Base-by-base conservation (phyloP, 345 rosid genomes). In the Brassica rapa region DNA sequence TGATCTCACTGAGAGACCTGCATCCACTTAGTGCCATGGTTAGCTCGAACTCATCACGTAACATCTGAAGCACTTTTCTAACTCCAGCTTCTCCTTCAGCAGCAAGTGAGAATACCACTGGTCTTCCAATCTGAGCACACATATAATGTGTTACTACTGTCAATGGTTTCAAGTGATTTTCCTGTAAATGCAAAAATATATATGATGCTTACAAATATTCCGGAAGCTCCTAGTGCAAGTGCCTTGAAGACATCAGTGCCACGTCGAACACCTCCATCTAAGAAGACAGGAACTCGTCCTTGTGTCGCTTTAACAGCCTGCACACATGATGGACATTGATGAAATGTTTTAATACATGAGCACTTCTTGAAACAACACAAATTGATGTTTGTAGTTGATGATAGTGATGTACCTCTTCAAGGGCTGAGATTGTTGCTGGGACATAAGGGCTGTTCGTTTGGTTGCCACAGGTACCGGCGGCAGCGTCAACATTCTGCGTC, bases 161-260 rank as follows among this genome's bases (percentile, higher is more conserved):
- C 21, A 4, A 33, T 63, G 62, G 30, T 49, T 33, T 73, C 62
- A 63, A 39, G 32, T 1, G 1, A 6, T 6, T 21, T 10, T 66
- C 5, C 5, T 5, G 70, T 23, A 2, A 10, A 23, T 39, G 49
- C 4, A 15, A 30, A 33, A 4, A 4, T 1, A 1, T 24, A 24
- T 12, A 1, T 62, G 53, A 56, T 70, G 81, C 98, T 87, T 83
- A 90, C 96, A 84, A 93, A 93, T 77, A 90, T 81, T 61, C 96
- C 97, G 35, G 96, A 86, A 46, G 97, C 97, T 59, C 97, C 97
- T 39, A 92, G 85, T 51, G 97, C 97, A 62, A 92, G 74, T 51
- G 97, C 96, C 75, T 92, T 92, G 85, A 92, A 90, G 60, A 90
- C 97, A 81, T 92, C 96, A 0, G 97, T 92, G 60, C 96, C 97